phyloP scores from a whole-genome alignment of 1,284 basidiomycete species.

The Boletellus sp. region DNA sequence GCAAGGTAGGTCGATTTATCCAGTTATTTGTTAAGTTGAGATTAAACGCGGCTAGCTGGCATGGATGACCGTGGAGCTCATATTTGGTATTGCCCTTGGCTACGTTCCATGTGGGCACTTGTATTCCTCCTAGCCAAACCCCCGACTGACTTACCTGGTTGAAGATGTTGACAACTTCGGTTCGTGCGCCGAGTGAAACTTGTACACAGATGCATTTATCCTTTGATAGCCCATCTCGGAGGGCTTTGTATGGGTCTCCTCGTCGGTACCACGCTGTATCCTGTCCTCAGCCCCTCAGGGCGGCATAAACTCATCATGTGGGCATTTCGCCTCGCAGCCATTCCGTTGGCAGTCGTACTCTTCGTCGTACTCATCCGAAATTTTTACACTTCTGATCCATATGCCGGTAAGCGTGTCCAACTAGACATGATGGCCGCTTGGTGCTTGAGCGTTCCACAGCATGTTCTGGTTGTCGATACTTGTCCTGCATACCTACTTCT shows the following conservation, averaged over 20 bases:
- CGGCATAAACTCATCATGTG: slow-evolving; percentile 76
- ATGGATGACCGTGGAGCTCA: slow-evolving; percentile 80
- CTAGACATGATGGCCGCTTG: neutral
- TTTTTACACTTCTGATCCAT: slow-evolving; percentile 85
- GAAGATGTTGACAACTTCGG: slow-evolving; percentile 78
- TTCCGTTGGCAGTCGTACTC: slow-evolving; percentile 73
- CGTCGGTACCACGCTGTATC: slow-evolving; percentile 79
- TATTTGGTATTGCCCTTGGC: slow-evolving; percentile 84
- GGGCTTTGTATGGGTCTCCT: slow-evolving; percentile 84
- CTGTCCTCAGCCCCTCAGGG: slow-evolving; percentile 78
- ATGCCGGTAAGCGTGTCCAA: slow-evolving; percentile 52
- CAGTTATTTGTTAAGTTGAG: neutral
- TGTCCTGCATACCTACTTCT: slow-evolving; percentile 81
- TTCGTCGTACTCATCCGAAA: slow-evolving; percentile 83
- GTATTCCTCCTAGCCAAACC: neutral
- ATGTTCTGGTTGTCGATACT: slow-evolving; percentile 86
- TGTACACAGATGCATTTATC: neutral
- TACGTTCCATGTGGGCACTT: slow-evolving; percentile 67
- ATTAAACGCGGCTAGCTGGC: slow-evolving; percentile 48
- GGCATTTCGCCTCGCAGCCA: slow-evolving; percentile 67
- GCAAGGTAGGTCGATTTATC: slow-evolving; percentile 52
- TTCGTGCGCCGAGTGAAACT: slow-evolving; percentile 29
- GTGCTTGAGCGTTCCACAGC: slow-evolving; percentile 40
- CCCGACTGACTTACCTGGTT: slow-evolving; percentile 11
- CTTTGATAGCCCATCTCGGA: slow-evolving; percentile 62